Base-by-base conservation (phyloP, 306 rosid genomes). In the Quercus agrifolia region DNA sequence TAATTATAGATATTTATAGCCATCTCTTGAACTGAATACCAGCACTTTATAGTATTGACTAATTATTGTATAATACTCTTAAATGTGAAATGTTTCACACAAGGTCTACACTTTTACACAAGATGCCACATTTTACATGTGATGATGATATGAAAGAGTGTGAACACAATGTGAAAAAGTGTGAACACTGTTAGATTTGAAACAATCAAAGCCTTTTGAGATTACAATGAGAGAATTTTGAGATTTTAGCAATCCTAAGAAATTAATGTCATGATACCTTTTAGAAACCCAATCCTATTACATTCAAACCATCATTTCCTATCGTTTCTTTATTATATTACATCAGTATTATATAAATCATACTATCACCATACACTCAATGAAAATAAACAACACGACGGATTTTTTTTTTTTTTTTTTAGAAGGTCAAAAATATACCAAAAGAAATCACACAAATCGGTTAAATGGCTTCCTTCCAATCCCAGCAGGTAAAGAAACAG, bases 401-500 rank as follows among this genome's bases (percentile, higher is more conserved):
- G 73, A 58, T 41, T 41, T 41, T 41, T 41, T 41, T 38, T 38
- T 35, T 35, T 41, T 41, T 38, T 38, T 35, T 35, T 35, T 5
- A 1, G 1, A 41, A 1, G 90, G 82, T 86, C 73, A 85, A 79
- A 85, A 84, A 80, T 71, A 83, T 14, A 77, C 70, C 56, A 77
- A 75, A 58, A 83, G 19, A 77, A 86, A 89, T 96, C 99, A 96
- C 98, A 90, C 99, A 88, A 93, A 93, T 96, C 99, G 83, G 85
- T 91, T 91, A 91, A 96, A 96, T 56, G 99, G 99, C 90, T 84
- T 93, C 83, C 97, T 90, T 77, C 93, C 97, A 61, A 90, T 88
- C 31, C 90, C 92, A 5, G 85, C 90, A 1, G 99, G 99, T 90
- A 96, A 77, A 25, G 98, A 96, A 52, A 85, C 85, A 0, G 96